Base-by-base conservation (phyloP, 164 flowering plant species). In the Stephania yunnanensis region DNA sequence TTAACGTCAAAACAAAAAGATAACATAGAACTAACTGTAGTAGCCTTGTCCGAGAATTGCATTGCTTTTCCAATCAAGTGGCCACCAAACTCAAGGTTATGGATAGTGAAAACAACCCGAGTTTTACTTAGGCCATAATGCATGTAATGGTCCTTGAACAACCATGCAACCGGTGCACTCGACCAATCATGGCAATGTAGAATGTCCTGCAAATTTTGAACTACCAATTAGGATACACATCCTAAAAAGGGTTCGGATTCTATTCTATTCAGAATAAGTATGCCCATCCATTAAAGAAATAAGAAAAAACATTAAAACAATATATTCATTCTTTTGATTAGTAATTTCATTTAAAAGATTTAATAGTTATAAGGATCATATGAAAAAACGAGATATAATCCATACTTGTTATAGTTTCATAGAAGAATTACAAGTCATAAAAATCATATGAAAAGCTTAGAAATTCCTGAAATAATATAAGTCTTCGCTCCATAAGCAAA, bases 151-250 rank as follows among this genome's bases (percentile, higher is more conserved):
- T 96, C 98, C 84, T 92, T 94, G 78, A 86, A 94, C 77, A 96
- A 80, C 99, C 97, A 94, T 25, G 98, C 82, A 82, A 91, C 97
- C 30, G 97, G 98, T 78, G 99, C 99, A 86, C 95, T 92, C 31
- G 97, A 90, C 99, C 99, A 96, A 82, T 96, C 99, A 83, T 96
- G 99, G 81, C 98, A 96, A 79, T 94, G 99, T 77, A 96, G 84
- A 58, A 96, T 89, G 85, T 96, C 99, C 99, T 95, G 91, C 66
- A 75, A 17, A 22, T 53, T 48, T 65, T 69, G 69, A 61, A 67
- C 66, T 44, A 66, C 36, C 45, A 63, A 19, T 72, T 65, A 53
- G 72, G n/a, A 25, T 29, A 31, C 11, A 29, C 6, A 68, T 12
- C 12, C 55, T 50, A 11, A 50, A 8, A 10, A 50, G 55, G 12